Percentiles rank a stretch among this genome's conserved stretches.
phyloP scores from a whole-genome alignment of 371 early-diverging fungal species.

The Ordospora pajunii region DNA sequence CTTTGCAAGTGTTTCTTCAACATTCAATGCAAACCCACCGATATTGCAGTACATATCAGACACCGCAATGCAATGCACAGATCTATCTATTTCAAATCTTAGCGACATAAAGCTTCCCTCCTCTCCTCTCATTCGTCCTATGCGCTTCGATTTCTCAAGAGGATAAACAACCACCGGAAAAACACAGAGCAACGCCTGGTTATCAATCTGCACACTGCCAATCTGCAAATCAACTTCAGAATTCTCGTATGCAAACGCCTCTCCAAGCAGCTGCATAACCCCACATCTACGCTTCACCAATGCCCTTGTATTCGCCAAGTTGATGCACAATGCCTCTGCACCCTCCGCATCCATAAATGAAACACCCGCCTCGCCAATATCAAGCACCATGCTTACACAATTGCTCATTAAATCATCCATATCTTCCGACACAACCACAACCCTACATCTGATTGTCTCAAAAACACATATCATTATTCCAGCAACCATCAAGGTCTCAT shows the following conservation, averaged over 20 bases:
- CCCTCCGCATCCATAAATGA: background rate
- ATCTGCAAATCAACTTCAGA: background rate
- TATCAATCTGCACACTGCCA: background rate
- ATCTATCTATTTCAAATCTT: background rate
- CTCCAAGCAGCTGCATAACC: background rate
- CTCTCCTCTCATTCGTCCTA: background rate
- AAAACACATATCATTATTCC: background rate
- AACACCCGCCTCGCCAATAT: background rate
- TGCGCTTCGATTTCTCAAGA: background rate
- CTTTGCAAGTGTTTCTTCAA: background rate
- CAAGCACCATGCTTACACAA: background rate
- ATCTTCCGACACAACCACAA: background rate
- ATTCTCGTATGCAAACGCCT: background rate
- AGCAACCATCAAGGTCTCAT: background rate
- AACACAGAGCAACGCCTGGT: background rate
- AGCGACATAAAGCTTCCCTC: background rate
- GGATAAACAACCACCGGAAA: background rate
- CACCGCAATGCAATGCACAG: background rate
- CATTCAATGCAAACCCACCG: background rate
- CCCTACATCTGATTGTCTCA: background rate
- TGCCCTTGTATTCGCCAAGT: background rate
- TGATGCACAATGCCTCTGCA: background rate
- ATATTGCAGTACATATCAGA: background rate
- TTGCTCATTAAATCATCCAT: background rate
- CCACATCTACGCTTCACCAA: background rate